Base-by-base conservation (phyloP, 768 basidiomycete genomes). In the Calocera viscosa region DNA sequence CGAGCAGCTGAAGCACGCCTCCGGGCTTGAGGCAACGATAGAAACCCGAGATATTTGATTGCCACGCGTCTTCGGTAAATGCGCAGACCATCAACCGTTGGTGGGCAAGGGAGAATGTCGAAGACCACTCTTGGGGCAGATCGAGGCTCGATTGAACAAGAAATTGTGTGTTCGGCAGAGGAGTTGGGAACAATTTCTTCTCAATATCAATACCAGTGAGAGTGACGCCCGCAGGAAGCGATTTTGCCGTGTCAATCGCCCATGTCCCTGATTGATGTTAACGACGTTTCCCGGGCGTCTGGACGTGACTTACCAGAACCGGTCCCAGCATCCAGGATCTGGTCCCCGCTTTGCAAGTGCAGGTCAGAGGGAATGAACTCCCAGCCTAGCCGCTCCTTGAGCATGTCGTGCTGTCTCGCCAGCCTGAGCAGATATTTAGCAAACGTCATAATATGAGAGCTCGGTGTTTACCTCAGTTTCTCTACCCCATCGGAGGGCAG, bases 81-180 rank as follows among this genome's bases (percentile, higher is more conserved):
- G 64, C 69, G 10, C 30, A 64, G 11, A 67, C 60, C 41, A 69
- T 40, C 34, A 67, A 49, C 22, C 69, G 64, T 39, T 69, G 69
- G 60, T 69, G n/a, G 30, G 60, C 67, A 17, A 69, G 64, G 26
- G 64, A 49, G 69, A 65, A 69, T 33, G 30, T 49, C 11, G 40
- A 38, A 14, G 43, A 17, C 64, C 68, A 69, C 24, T 64, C 33
- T 19, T 32, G 19, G 10, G 69, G 69, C 1, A 69, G 64, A 22
- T 67, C 30, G 7, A 72, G 73, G 30, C 71, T 68, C 39, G 74
- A 73, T n/a, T 70, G 66, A 28, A 68, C 47, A 17, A 60, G 35
- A 47, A 70, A 70, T 14, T 41, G 24, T 11, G 68, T 64, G 67
- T 72, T 72, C 24, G 65, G 32, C 53, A 60, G 26, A 2, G 67